A percentile compares a stretch with the other conserved stretches of the same genome.
These are phyloP conservation scores for Diaporthe destruens DNA, from an alignment of 2,329 filamentous ascomycete species.

Conservation along the genomic window DNA sequence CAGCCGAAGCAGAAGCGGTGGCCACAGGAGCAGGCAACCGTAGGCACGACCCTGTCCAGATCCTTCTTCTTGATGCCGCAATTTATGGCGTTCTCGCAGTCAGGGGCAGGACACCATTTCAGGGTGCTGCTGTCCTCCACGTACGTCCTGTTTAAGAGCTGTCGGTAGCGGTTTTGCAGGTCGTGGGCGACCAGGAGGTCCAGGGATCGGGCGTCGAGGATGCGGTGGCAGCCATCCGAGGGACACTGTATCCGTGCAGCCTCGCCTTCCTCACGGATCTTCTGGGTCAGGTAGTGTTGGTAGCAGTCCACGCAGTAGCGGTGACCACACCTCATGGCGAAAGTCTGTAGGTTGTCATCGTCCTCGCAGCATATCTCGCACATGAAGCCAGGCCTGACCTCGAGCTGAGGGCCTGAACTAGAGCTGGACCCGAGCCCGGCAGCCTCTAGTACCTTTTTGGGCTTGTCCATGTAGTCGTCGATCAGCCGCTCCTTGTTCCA, in stretches of 20 bases:
- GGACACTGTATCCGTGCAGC: constrained; percentile 95
- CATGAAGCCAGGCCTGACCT: constrained; percentile 80
- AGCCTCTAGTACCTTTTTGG: constrained; percentile 82
- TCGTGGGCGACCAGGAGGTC: constrained; percentile 77
- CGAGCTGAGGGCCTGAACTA: constrained; percentile 74
- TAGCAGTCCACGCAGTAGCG: constrained; percentile 95
- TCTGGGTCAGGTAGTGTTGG: constrained; percentile 88
- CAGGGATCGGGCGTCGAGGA: constrained; percentile 91
- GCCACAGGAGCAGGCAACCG: constrained; percentile 86
- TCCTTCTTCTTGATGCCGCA: constrained; percentile 91
- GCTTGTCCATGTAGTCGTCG: constrained; percentile 94
- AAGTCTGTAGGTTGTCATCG: constrained; percentile 79
- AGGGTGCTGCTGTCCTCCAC: constrained; percentile 96
- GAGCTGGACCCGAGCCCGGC: constrained; percentile 81
- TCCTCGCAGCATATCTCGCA: constrained; percentile 99
- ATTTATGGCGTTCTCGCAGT: constrained; percentile 93
- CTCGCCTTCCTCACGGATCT: constrained; percentile 95
- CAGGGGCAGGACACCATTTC: constrained; percentile 98
- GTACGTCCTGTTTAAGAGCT: constrained; percentile 91
- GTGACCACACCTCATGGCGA: constrained; percentile 95
- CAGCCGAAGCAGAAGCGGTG: constrained; percentile 97
- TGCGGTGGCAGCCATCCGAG: constrained; percentile 85
- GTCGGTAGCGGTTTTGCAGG: constrained; percentile 76
- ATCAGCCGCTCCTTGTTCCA: constrained; percentile 98
- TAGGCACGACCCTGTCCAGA: constrained; percentile 86